Conservation (phyloP, 1,284 basidiomycete species). For the Erythrobasidium hasegawianum region DNA sequence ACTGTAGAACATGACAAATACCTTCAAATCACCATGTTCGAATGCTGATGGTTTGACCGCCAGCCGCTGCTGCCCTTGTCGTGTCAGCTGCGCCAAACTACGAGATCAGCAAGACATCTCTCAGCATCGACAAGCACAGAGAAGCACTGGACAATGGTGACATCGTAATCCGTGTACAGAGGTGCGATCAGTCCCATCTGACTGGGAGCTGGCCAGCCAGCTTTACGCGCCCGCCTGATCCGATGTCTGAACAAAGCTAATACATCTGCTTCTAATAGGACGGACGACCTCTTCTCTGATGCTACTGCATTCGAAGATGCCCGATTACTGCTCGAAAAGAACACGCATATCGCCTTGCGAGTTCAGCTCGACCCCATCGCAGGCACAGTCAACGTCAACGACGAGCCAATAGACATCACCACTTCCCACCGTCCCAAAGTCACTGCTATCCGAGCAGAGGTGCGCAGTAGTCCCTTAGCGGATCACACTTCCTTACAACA, state of each 20-base stretch:
- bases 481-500: neutral
- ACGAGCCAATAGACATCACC: conserved; percentile 18
- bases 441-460: conserved; percentile 25
- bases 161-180: conserved; percentile 27
- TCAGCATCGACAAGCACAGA: conserved; percentile 27
- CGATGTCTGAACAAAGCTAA: no score
- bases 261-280: neutral
- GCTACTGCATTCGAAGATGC: conserved; percentile 23
- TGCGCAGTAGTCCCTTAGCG: neutral
- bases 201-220: neutral
- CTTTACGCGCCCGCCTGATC: no score
- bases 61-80: neutral
- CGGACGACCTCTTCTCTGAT: conserved; percentile 34
- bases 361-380: conserved; percentile 25
- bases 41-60: no score
- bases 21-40: no score
- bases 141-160: conserved; percentile 32
- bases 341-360: conserved; percentile 25
- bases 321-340: conserved; percentile 21
- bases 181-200: no score
- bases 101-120: conserved; percentile 25
- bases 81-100: conserved; percentile 22
- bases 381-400: conserved; percentile 29
- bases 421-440: conserved; percentile 2
- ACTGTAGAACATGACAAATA: no score